Conservation (phyloP, 371 early-diverging fungal species). For the Syncephalastrum contaminatum region DNA sequence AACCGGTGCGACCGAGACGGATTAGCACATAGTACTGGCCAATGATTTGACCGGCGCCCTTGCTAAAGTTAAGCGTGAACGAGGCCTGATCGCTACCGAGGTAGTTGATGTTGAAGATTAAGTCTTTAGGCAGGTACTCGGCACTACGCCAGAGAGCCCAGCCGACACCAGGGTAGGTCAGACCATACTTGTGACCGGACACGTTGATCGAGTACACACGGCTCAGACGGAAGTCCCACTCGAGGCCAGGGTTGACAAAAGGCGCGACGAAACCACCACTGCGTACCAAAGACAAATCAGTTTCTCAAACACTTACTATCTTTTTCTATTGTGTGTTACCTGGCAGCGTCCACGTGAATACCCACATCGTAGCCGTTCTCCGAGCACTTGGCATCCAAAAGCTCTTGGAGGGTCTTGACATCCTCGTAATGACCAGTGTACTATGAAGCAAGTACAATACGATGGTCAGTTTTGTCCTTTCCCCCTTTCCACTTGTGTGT, state of each 20-base stretch:
- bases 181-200: slow-evolving; percentile 78
- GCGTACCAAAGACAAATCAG: background rate
- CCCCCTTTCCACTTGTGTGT: background rate
- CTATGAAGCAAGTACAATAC: slow-evolving; percentile 3
- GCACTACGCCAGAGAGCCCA: slow-evolving; percentile 66
- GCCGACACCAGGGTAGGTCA: slow-evolving; percentile 69
- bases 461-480: background rate
- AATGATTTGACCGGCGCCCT: slow-evolving; percentile 60
- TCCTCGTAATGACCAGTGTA: slow-evolving; percentile 84
- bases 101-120: slow-evolving; percentile 73
- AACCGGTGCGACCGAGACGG: slow-evolving; percentile 61
- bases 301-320: background rate
- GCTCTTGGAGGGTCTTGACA: slow-evolving; percentile 58
- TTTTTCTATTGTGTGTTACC: slow-evolving; percentile 18
- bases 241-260: slow-evolving; percentile 68
- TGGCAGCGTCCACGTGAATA: slow-evolving; percentile 80
- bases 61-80: slow-evolving; percentile 72
- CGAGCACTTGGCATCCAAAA: slow-evolving; percentile 55
- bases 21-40: slow-evolving; percentile 72
- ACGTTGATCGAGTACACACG: slow-evolving; percentile 70
- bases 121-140: slow-evolving; percentile 59
- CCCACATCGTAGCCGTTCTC: slow-evolving; percentile 62
- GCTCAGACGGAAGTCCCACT: slow-evolving; percentile 69
- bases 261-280: slow-evolving; percentile 82
- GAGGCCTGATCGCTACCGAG: slow-evolving; percentile 59